Base-by-base conservation (phyloP, 2,329 filamentous ascomycete genomes). In the Aspergillus sp. region DNA sequence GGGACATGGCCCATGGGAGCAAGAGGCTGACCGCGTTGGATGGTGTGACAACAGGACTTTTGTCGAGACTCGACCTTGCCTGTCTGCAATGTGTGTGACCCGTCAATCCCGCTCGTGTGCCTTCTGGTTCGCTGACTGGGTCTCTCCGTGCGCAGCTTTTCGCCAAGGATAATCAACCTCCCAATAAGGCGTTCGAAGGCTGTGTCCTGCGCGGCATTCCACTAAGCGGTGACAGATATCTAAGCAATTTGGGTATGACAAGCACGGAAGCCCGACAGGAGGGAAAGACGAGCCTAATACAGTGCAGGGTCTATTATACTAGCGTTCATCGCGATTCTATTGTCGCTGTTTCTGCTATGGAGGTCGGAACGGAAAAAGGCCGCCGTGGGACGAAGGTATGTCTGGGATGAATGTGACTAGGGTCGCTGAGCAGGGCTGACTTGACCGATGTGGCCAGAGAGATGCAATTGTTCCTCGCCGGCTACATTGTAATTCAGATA, bases 401-500 rank as follows among this genome's bases (percentile, higher is more conserved):
- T 49, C 13, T 15, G 16, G 12, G 24, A 22, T 24, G n/a, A n/a
- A n/a, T n/a, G n/a, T 29, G 17, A 19, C 16, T 24, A 26, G 12
- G 5, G 8, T 13, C 11, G 15, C 16, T 8, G 16, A 31, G 29
- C 32, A 20, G 14, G 8, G 11, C 20, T 5, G 20, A 15, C 29
- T 47, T 54, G 19, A 51, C 34, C 4, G 8, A 15, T 6, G 26
- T 34, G 35, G 4, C 28, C 52, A 93, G 91, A 60, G 91, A 98
- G 63, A 96, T 98, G 75, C 91, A 98, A 70, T 52, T 95, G 20
- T 96, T 98, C 64, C 74, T 98, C 31, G 41, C 84, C 26, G 80
- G 82, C 31, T 98, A 86, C 58, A 81, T 93, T 36, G 63, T 96
- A 37, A 78, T 96, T 40, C 78, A 83, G 49, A 83, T 98, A 51